Conservation (phyloP, 2,329 filamentous ascomycete genomes). For the Curvularia verruculosa region DNA sequence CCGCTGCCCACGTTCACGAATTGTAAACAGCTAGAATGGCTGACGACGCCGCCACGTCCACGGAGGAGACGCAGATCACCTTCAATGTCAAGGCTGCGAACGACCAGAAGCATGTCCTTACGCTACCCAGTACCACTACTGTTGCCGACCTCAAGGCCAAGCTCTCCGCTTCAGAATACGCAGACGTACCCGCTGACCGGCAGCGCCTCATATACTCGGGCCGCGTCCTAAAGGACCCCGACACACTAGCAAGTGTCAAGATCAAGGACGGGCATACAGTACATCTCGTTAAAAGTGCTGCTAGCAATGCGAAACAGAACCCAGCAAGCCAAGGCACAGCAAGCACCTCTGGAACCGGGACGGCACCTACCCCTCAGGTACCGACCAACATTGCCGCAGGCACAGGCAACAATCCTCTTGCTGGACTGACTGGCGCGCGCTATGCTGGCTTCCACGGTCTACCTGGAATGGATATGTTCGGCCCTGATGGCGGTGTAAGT, state of each 20-base stretch:
- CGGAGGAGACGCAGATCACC: conserved; percentile 77
- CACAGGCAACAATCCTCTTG: conserved; percentile 81
- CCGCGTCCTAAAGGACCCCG: conserved; percentile 92
- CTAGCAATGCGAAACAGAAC: conserved; percentile 75
- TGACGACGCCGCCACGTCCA: conserved; percentile 61
- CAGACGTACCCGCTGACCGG: conserved; percentile 83
- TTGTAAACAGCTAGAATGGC: conserved; percentile 59
- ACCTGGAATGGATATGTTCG: conserved; percentile 86
- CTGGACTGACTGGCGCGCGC: conserved; percentile 87
- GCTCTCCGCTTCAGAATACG: conserved; percentile 79
- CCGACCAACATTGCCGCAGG: conserved; percentile 81
- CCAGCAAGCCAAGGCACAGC: conserved; percentile 57
- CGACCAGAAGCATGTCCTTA: conserved; percentile 83
- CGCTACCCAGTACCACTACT: conserved; percentile 75
- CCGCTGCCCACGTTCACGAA: conserved; percentile 16
- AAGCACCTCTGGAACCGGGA: conserved; percentile 45
- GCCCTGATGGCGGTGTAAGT: conserved; percentile 91
- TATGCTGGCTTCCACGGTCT: conserved; percentile 92
- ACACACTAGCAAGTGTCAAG: conserved; percentile 84
- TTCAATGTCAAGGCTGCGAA: conserved; percentile 99
- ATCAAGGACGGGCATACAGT: conserved; percentile 96
- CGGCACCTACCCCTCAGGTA: conserved; percentile 64
- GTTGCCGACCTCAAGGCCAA: conserved; percentile 89
- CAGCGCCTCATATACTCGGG: conserved; percentile 98
- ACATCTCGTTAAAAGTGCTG: conserved; percentile 94